Evolutionary conservation across 371 early-diverging fungal species (phyloP).

Genomic region (Homolaphlyctis polyrhiza): DNA sequence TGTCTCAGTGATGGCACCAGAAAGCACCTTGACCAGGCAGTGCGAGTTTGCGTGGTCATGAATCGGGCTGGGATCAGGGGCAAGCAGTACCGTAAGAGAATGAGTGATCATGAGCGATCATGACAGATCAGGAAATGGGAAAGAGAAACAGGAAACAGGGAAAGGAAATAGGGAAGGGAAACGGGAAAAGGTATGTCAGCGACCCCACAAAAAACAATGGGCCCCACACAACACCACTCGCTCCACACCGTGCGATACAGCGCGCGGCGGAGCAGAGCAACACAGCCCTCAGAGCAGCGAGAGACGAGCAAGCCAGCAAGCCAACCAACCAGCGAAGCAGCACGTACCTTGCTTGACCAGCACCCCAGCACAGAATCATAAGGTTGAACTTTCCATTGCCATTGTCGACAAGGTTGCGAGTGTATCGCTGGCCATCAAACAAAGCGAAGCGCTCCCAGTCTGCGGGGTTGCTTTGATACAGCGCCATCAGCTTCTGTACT

Average conservation of each 20-base stretch:
- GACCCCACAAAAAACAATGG: no score
- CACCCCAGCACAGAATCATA: conserved; percentile 86
- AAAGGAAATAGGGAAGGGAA: no score
- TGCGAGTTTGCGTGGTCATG: conserved; percentile 92
- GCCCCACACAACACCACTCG: no score
- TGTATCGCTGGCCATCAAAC: conserved; percentile 50
- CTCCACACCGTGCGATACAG: no score
- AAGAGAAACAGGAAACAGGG: conserved; percentile 7
- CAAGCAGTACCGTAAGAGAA: not conserved
- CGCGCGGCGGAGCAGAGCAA: no score
- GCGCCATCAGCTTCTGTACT: conserved; percentile 53
- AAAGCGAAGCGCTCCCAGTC: conserved; percentile 78
- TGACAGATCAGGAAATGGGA: not conserved
- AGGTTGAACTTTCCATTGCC: conserved; percentile 93
- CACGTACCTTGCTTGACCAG: conserved; percentile 62
- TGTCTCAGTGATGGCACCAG: conserved; percentile 77
- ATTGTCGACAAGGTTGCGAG: conserved; percentile 77
- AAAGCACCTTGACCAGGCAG: conserved; percentile 90
- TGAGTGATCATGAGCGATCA: not conserved
- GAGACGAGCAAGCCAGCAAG: not conserved
- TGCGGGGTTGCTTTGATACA: conserved; percentile 52
- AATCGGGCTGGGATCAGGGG: conserved; percentile 68
- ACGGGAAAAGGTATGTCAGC: no score
- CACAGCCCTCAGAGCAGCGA: not conserved
- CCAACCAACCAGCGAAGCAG: not conserved